Evolutionary conservation across 345 rosid species (phyloP).

Genomic region (Gynandropsis gynandra): DNA sequence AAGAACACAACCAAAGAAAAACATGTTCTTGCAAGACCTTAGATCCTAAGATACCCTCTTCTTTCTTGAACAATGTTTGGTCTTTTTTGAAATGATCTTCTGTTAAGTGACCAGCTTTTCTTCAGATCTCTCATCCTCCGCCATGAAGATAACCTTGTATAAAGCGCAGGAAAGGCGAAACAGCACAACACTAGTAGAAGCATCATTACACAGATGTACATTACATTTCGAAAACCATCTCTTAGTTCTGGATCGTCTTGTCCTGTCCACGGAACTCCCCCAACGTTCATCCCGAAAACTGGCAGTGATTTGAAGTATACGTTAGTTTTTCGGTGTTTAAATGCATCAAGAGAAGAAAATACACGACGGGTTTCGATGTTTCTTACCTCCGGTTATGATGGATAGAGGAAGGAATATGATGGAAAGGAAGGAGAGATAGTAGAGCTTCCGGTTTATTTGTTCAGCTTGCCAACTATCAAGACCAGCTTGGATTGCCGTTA

Average conservation of each 20-base stretch:
- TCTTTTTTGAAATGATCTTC: constrained; percentile 60
- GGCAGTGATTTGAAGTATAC: constrained; percentile 11
- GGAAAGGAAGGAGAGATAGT: constrained; percentile 92
- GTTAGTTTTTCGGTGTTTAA: background rate
- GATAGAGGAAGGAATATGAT: constrained; percentile 90
- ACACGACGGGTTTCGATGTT: too few species aligned
- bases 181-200: constrained; percentile 50
- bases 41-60: constrained; percentile 73
- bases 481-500: constrained; percentile 84
- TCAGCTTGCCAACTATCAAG: constrained; percentile 94
- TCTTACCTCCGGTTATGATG: constrained; percentile 77
- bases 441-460: constrained; percentile 86
- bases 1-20: too few species aligned
- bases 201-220: constrained; percentile 62
- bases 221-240: constrained; percentile 83
- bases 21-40: constrained; percentile 1
- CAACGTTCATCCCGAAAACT: constrained; percentile 99
- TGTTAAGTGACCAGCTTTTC: constrained; percentile 66
- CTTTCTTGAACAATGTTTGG: constrained; percentile 39
- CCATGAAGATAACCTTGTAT: constrained; percentile 47
- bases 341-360: too few species aligned
- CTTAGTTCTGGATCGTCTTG: constrained; percentile 50
- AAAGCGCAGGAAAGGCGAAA: constrained; percentile 58
- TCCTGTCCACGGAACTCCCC: constrained; percentile 98
- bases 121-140: constrained; percentile 35